Base-by-base conservation (phyloP, 2,329 filamentous ascomycete species). In the Cercospora sojina region DNA sequence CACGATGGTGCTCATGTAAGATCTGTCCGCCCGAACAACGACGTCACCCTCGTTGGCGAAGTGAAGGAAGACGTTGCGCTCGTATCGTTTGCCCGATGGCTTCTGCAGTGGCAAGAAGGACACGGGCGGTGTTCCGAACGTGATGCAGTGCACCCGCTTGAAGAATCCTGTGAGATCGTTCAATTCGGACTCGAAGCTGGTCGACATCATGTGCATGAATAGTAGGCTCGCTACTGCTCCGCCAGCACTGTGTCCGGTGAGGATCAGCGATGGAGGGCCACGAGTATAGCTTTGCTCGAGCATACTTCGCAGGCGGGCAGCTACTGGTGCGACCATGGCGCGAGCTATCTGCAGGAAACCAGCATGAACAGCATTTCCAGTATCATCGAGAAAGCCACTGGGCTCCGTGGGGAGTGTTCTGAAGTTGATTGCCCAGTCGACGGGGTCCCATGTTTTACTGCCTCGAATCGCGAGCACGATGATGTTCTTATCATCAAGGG, bases 31-130 rank as follows among this genome's bases (percentile, higher is more conserved):
- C 29, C 92, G 82, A 0, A 87, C 84, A 0, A 96, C 90, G 0
- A 91, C 91, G 70, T 96, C 93, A 3, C 92, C 92, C 77, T 96
- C 92, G 74, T 96, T 97, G 73, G 93, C 83, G 75, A 96, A 92
- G 49, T 86, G 87, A 61, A 92, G 84, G 76, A 96, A 96, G 4
- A 94, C 76, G 65, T 88, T 92, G 74, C 91, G 92, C 29, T 83
- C 77, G 4, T 83, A 76, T 10, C 74, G 70, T 47, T 74, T 73
- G 12, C 76, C 71, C 3, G 72, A 72, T 0, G 90, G 88, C 70
- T 86, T 90, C 29, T 82, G 74, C 2, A 96, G 79, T 0, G 92
- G 91, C 1, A 90, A 82, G 0, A 93, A 82, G 20, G 88, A 90
- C 1, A 96, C 83, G 0, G 92, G 92, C 1, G 92, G 92, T 0